These are phyloP conservation scores for Boletus rubroflammeus DNA, from an alignment of 768 basidiomycete species.

Conservation along the genomic window DNA sequence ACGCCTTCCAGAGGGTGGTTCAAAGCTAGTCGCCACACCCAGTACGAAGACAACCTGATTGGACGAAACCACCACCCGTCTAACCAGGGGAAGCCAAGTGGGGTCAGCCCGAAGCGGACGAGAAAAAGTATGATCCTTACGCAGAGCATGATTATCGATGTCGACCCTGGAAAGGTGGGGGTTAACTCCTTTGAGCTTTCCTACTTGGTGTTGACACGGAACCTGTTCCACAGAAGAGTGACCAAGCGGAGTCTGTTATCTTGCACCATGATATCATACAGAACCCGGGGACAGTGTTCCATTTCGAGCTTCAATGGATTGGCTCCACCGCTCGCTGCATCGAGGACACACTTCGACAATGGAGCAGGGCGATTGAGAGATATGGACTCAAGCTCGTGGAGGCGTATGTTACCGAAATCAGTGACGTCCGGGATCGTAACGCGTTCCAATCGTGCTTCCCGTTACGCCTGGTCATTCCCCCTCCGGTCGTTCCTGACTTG, in stretches of 20 bases:
- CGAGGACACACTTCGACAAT: slow-evolving; percentile 80
- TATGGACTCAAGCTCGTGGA: slow-evolving; percentile 93
- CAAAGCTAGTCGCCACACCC: slow-evolving; percentile 40
- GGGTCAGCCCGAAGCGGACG: slow-evolving; percentile 41
- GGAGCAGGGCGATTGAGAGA: slow-evolving; percentile 79
- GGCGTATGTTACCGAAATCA: slow-evolving; percentile 88
- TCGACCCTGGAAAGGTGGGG: slow-evolving; percentile 69
- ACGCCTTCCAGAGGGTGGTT: slow-evolving; percentile 72
- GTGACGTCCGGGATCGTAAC: slow-evolving; percentile 79
- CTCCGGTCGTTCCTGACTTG: slow-evolving; percentile 67
- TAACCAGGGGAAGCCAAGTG: slow-evolving; percentile 33
- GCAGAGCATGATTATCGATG: slow-evolving; percentile 88
- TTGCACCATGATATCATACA: slow-evolving; percentile 95
- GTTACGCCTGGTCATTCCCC: slow-evolving; percentile 69
- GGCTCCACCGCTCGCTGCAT: slow-evolving; percentile 89
- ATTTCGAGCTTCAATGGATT: slow-evolving; percentile 97
- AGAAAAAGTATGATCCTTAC: slow-evolving; percentile 71
- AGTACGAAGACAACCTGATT: slow-evolving; percentile 41
- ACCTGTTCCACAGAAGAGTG: slow-evolving; percentile 57
- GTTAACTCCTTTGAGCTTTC: neutral
- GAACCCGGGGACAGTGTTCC: slow-evolving; percentile 91
- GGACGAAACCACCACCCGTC: slow-evolving; percentile 37
- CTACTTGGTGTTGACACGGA: slow-evolving; percentile 7
- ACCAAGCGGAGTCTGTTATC: slow-evolving; percentile 83
- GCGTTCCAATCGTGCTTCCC: slow-evolving; percentile 92